These are phyloP conservation scores for Rhamnella rubrinervis DNA, from an alignment of 331 rosid species.

Conservation along the genomic window DNA sequence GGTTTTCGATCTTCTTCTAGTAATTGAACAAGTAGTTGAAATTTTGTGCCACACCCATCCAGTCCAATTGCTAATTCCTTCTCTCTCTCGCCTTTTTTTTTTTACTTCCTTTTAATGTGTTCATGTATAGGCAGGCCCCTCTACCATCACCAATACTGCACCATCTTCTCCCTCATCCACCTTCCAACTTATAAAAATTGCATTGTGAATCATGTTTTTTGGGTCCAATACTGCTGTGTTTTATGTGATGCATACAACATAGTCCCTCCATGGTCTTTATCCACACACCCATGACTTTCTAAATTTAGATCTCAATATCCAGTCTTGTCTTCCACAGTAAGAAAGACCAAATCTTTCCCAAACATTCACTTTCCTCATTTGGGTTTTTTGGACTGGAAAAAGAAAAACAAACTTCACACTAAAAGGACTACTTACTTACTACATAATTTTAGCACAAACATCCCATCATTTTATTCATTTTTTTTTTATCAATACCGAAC, in stretches of 20 bases:
- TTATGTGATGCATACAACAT: no score
- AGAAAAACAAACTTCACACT: neutral
- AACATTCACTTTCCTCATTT: slow-evolving; percentile 71
- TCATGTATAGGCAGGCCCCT: neutral
- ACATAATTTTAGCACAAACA: slow-evolving; percentile 20
- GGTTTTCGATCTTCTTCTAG: neutral
- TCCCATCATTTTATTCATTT: slow-evolving; percentile 18
- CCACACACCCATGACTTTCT: slow-evolving; percentile 34
- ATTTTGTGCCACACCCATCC: no score
- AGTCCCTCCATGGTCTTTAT: neutral
- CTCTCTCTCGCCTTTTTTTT: no score
- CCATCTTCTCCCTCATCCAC: no score
- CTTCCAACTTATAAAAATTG: no score
- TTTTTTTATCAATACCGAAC: neutral
- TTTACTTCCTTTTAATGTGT: neutral
- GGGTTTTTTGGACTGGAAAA: slow-evolving; percentile 32
- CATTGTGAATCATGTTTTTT: no score
- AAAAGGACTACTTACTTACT: neutral
- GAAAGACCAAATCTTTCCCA: slow-evolving; percentile 37
- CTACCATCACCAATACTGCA: no score
- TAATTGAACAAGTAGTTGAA: neutral
- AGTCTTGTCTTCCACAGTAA: slow-evolving; percentile 60
- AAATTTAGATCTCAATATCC: slow-evolving; percentile 41
- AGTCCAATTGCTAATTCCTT: neutral
- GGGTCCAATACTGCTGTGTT: no score